Conservation (phyloP, 352 stramenopile genomes). For the Globisporangium sylvaticum region DNA sequence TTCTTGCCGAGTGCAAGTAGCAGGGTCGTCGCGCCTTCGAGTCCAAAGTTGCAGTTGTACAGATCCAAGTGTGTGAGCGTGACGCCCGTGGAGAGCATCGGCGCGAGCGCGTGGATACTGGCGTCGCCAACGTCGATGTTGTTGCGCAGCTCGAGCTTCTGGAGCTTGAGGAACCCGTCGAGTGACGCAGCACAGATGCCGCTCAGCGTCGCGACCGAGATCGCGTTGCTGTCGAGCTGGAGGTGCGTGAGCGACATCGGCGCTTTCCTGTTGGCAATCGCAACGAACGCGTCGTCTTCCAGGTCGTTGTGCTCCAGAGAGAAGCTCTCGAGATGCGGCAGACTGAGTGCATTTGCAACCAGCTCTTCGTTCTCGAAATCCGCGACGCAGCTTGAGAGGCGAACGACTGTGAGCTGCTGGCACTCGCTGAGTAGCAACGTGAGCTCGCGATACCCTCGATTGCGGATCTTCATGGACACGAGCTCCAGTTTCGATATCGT, state of each 20-base stretch:
- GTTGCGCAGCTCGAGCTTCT: constrained; percentile 56
- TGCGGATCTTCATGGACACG: constrained; percentile 64
- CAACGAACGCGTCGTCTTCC: constrained; percentile 56
- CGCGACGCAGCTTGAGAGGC: constrained; percentile 56
- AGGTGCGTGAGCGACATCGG: constrained; percentile 37
- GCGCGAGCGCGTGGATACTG: constrained; percentile 55
- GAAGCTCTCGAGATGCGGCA: constrained; percentile 34
- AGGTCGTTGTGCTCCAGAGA: constrained; percentile 80
- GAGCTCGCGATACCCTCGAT: constrained; percentile 41
- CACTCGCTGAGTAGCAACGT: constrained; percentile 31
- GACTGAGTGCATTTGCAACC: constrained; percentile 33
- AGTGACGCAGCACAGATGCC: constrained; percentile 43
- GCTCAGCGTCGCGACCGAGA: constrained; percentile 42
- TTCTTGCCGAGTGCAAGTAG: constrained; percentile 54
- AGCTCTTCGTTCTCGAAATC: constrained; percentile 57
- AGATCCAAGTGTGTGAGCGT: constrained; percentile 61
- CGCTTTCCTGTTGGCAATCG: constrained; percentile 18
- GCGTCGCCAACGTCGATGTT: constrained; percentile 64
- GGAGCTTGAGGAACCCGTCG: constrained; percentile 43
- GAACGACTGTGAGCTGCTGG: constrained; percentile 33
- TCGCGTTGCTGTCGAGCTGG: constrained; percentile 57
- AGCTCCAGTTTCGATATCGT: constrained; percentile 49
- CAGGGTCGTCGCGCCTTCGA: constrained; percentile 59
- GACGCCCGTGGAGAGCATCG: constrained; percentile 45
- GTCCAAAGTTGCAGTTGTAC: constrained; percentile 56